Evolutionary conservation across 139 green algal species (phyloP).

Genomic region (Penium margaritaceum): DNA sequence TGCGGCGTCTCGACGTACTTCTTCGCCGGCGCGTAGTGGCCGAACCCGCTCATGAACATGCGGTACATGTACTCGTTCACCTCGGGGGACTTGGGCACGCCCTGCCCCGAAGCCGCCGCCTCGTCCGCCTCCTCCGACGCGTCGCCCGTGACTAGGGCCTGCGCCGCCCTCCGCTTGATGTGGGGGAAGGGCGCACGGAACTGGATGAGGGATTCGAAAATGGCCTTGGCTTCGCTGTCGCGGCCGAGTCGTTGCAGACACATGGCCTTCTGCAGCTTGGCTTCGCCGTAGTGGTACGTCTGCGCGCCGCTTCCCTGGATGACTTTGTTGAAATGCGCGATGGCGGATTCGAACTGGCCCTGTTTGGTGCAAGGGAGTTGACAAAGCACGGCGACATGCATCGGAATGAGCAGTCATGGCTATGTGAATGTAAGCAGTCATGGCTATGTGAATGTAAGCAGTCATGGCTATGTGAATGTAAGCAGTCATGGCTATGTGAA

Average conservation of each 20-base stretch:
- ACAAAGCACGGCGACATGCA: no score
- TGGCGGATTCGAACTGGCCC: background rate
- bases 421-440: no score
- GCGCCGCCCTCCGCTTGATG: background rate
- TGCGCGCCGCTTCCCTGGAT: background rate
- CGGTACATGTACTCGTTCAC: background rate
- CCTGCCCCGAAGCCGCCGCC: no score
- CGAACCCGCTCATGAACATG: constrained; percentile 10
- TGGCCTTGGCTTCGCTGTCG: background rate
- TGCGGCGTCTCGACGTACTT: constrained; percentile 2
- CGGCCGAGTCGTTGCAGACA: background rate
- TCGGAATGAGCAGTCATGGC: no score
- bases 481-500: no score
- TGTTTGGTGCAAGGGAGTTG: no score
- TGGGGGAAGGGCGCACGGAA: constrained; percentile 4
- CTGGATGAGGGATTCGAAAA: background rate
- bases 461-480: no score
- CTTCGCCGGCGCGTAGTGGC: background rate
- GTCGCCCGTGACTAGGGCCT: background rate
- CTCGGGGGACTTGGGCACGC: no score
- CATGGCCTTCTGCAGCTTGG: background rate
- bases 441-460: no score
- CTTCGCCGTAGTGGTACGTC: background rate
- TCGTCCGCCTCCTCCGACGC: background rate
- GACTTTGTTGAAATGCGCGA: constrained; percentile 7